phyloP scores from a whole-genome alignment of 2,329 filamentous ascomycete species.

The Pyrenophora seminiperda region DNA sequence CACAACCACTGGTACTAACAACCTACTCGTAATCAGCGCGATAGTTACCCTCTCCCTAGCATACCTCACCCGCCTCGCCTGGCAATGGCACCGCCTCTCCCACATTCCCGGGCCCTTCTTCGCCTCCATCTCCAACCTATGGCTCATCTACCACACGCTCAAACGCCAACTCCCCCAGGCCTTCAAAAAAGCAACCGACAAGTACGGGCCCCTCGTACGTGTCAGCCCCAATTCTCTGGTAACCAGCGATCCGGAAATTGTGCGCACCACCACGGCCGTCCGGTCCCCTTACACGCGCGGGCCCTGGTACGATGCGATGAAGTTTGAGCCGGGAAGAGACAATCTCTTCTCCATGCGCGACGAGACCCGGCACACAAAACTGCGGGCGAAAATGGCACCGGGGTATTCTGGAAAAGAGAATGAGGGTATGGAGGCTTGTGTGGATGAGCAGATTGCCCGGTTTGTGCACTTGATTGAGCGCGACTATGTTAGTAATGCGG shows the following conservation, averaged over 20 bases:
- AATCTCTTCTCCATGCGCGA: constrained; percentile 58
- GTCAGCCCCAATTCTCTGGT: no score
- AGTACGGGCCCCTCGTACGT: constrained; percentile 49
- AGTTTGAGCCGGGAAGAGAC: constrained; percentile 57
- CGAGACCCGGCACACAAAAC: constrained; percentile 50
- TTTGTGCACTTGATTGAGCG: constrained; percentile 54
- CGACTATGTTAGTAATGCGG: constrained; percentile 46
- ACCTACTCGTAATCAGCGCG: background rate
- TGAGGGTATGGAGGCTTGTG: constrained; percentile 53
- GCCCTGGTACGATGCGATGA: constrained; percentile 47
- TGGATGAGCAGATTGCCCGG: constrained; percentile 54
- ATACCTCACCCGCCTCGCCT: constrained; percentile 10
- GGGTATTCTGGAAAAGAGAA: constrained; percentile 57
- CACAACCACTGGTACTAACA: constrained; percentile 4
- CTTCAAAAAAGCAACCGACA: constrained; percentile 19
- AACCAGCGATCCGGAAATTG: constrained; percentile 56
- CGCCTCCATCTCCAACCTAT: constrained; percentile 25
- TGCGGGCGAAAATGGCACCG: constrained; percentile 54
- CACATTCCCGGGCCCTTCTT: constrained; percentile 30
- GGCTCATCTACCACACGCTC: constrained; percentile 23
- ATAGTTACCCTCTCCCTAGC: background rate
- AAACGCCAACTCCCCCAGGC: no score
- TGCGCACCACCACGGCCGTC: constrained; percentile 52
- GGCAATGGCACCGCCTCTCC: constrained; percentile 29
- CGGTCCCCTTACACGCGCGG: constrained; percentile 44